Base-by-base conservation (phyloP, 202 grass and related monocot species). In the Cymbopogon flexuosus region DNA sequence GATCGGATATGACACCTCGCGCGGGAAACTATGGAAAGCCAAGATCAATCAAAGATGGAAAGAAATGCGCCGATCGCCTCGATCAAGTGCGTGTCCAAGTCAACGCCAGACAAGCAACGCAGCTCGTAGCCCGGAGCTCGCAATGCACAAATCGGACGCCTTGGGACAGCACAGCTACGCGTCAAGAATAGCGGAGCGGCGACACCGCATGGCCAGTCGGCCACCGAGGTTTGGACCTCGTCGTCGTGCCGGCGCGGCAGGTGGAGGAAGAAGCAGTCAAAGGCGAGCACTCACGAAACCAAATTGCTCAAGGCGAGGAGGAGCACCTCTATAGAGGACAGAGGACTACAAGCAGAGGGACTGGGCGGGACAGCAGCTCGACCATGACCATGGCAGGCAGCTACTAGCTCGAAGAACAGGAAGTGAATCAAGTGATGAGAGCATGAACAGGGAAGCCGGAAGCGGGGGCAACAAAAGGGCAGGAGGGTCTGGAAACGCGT, bases 231-330 rank as follows among this genome's bases (percentile, higher is more conserved):
- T 22, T 57, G 80, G 82, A 65, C 54, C 78, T 41, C 18, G 15
- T 62, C 41, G 13, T 15, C 47, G 34, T 21, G 71, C 72, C 47
- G 41, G 81, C 63, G 6, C 73, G 11, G 70, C 33, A 58, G 54
- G 64, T 65, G 65, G 65, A 10, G 19, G 41, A 65, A 14, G 74
- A 60, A 68, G 13, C 62, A 16, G 87, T 89, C 87, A 86, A 72
- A 45, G 73, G 23, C 10, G 10, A 75, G 65, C 19, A 46, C 40
- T 35, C 8, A 7, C 23, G 29, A 56, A 54, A 5, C 71, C 27
- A 60, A 78, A 54, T 56, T 27, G 83, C 6, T 0, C 60, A 73
- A 40, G 37, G 54, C 68, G 43, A 31, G 24, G 39, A 15, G 34
- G 31, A 33, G 31, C 31, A 33, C 31, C 31, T 33, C 31, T 2